Percentiles rank a stretch among this genome's conserved stretches.
Conservation (phyloP, 169 alveolate genomes). For the Cryptosporidium xiaoi region DNA sequence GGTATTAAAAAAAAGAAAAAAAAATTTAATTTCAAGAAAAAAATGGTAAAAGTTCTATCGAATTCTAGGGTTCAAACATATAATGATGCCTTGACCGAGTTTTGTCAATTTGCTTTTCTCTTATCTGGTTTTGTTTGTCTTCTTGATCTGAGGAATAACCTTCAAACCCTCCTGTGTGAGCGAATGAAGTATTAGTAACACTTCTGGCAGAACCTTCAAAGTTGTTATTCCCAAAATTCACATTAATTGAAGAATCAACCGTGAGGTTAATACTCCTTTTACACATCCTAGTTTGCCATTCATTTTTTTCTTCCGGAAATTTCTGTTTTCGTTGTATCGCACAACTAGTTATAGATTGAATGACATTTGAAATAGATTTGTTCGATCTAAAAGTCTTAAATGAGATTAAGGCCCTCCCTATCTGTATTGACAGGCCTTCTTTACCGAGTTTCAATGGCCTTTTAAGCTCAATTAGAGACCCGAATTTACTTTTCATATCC, state of each 20-base stretch:
- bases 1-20: neutral
- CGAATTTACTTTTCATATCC: constrained; percentile 63
- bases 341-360: constrained; percentile 31
- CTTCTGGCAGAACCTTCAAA: constrained; percentile 4
- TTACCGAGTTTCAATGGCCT: constrained; percentile 65
- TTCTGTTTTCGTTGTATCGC: constrained; percentile 20
- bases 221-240: constrained; percentile 3
- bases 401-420: constrained; percentile 45
- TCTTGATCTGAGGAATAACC: neutral
- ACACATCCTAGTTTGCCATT: neutral
- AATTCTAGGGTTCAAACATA: constrained; percentile 44
- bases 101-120: neutral
- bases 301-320: neutral
- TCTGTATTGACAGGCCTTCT: constrained; percentile 46
- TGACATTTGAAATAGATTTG: constrained; percentile 20
- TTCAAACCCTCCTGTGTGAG: neutral
- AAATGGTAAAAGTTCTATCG: neutral
- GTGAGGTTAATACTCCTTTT: constrained; percentile 28
- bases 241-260: constrained; percentile 31
- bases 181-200: neutral
- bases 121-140: constrained; percentile 1
- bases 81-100: constrained; percentile 39
- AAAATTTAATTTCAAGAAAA: neutral
- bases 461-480: constrained; percentile 51
- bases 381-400: constrained; percentile 43